These are phyloP conservation scores for Chlorophyllum brunneum DNA, from an alignment of 768 basidiomycete species.

Conservation along the genomic window DNA sequence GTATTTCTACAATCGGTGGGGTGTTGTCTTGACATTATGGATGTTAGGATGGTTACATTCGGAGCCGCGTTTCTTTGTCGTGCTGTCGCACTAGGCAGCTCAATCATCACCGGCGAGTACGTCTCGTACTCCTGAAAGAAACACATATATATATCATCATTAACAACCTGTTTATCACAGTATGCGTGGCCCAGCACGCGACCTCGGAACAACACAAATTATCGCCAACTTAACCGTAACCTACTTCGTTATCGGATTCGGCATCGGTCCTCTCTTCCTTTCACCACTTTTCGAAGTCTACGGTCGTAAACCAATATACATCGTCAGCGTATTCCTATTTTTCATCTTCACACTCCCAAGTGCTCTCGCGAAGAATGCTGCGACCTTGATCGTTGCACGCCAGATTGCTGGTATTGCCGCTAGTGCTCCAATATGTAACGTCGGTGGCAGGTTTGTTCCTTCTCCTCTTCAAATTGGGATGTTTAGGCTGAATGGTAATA, in stretches of 20 bases:
- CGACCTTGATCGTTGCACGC: conserved; percentile 39
- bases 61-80: conserved; percentile 33
- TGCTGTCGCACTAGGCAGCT: conserved; percentile 34
- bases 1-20: neutral
- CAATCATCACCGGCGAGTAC: conserved; percentile 38
- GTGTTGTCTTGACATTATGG: neutral
- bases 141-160: neutral
- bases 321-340: conserved; percentile 34
- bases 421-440: conserved; percentile 41
- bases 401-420: conserved; percentile 42
- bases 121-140: conserved; percentile 18
- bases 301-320: conserved; percentile 34
- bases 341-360: conserved; percentile 45
- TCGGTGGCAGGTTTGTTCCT: conserved; percentile 33
- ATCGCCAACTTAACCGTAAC: conserved; percentile 39
- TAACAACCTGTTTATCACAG: conserved; percentile 17
- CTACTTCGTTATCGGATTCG: conserved; percentile 40
- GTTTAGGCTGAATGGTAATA: neutral
- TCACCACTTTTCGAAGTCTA: conserved; percentile 36
- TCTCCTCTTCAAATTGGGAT: neutral
- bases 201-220: conserved; percentile 29
- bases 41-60: conserved; percentile 31
- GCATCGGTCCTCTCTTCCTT: conserved; percentile 38
- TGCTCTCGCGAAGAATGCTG: conserved; percentile 40
- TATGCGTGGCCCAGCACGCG: conserved; percentile 28